Evolutionary conservation across 768 basidiomycete species (phyloP), one percentile per base, ranked within the genome.

Genomic region (Lepiota brunneoincarnata): DNA sequence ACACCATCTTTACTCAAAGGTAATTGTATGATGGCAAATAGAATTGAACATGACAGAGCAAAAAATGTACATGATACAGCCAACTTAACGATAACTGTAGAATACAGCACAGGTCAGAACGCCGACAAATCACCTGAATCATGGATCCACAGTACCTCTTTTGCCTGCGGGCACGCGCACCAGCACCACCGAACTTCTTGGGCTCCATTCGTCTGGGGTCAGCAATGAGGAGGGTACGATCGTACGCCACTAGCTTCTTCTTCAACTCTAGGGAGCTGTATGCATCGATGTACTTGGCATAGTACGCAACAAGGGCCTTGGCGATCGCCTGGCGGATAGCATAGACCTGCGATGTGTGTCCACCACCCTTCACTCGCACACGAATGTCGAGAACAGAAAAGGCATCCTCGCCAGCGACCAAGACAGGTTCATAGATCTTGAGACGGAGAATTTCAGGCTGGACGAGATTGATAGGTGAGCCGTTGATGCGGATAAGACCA

Each of bases 321-420:
- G 92, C 89, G 66, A 99, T 96, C 36, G 97, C 97, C 79, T 99
- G 97, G 59, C 97, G 92, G 71, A 98, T 93, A 59, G 97, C 97
- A 76, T 98, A 99, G 59, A 99, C 82, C 74, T 99, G 96, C 51
- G 96, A 96, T 56, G 93, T 94, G 80, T 98, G 97, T 74, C 97
- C 97, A 82, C 97, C 97, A 71, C 97, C 97, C 75, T 94, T 95
- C 62, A 97, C 96, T 47, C 95, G 92, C 51, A 98, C 91, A 62
- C 96, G 91, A 74, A 99, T 94, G 77, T 99, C 96, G 64, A 98
- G 80, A 61, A 79, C 78, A 54, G 80, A 74, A 69, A 98, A 94
- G 36, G 89, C 81, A 42, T 97, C 93, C 67, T 93, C 89, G 58
- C 93, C 93, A 56, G 87, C 87, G 55, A 97, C 90, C 63, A 99